A percentile compares a stretch with the other conserved stretches of the same genome.
phyloP scores from a whole-genome alignment of 2,329 filamentous ascomycete species.

The Coniochaeta pulveracea region DNA sequence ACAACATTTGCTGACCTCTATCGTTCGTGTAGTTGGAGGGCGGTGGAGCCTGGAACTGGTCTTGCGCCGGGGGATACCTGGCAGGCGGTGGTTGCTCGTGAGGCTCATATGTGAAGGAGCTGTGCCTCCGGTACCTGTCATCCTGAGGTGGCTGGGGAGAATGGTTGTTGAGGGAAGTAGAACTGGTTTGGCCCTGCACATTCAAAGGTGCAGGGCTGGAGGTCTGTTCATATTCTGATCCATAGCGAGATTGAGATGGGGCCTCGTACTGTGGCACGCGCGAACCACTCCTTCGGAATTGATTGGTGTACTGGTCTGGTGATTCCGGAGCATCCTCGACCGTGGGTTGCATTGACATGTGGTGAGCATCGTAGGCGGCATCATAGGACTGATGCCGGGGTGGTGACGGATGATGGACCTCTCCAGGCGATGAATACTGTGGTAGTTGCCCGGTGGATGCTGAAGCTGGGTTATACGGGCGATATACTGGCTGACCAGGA shows the following conservation, averaged over 20 bases:
- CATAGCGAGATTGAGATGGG: too few species aligned
- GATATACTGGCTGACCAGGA: slow-evolving; percentile 41
- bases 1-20: slow-evolving; percentile 17
- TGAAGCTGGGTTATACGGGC: slow-evolving; percentile 36
- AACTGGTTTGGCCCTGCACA: slow-evolving; percentile 24
- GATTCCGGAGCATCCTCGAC: slow-evolving; percentile 54
- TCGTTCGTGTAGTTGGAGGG: slow-evolving; percentile 9
- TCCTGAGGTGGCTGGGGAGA: not conserved
- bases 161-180: slow-evolving; percentile 18
- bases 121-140: not conserved
- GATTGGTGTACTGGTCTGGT: slow-evolving; percentile 17
- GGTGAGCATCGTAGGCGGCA: slow-evolving; percentile 29
- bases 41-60: not conserved
- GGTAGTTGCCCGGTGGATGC: slow-evolving; percentile 18
- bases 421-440: slow-evolving; percentile 20
- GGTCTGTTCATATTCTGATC: slow-evolving; percentile 23
- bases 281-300: slow-evolving; percentile 15
- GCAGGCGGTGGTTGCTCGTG: not conserved
- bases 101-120: too few species aligned
- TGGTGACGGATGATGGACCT: slow-evolving; percentile 19
- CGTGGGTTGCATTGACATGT: slow-evolving; percentile 46
- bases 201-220: slow-evolving; percentile 33
- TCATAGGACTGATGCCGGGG: slow-evolving; percentile 42
- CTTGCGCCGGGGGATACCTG: slow-evolving; percentile 6
- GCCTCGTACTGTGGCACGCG: slow-evolving; percentile 14